Base-by-base conservation (phyloP, 2,329 filamentous ascomycete genomes). In the Colletotrichum magnum region DNA sequence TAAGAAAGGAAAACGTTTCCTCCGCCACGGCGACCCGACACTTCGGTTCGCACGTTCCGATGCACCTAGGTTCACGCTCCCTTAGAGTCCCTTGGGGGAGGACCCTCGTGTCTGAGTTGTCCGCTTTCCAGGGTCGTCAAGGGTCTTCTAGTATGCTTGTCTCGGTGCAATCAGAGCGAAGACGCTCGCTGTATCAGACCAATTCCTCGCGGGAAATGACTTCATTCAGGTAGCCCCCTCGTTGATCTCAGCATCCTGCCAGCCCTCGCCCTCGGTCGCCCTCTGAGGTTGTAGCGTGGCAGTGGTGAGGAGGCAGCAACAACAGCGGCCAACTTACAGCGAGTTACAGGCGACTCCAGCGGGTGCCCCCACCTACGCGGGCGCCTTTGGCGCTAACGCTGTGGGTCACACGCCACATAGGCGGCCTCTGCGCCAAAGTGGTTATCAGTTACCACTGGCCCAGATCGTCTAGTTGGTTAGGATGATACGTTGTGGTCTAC, bases 391-490 rank as follows among this genome's bases (percentile, higher is more conserved):
- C 7, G 10, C 18, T 50, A 24, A n/a, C 6, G 47, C 47, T 10
- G 47, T 24, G 21, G 21, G 21, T 43, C 15, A 1, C 41, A 5
- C n/a, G 45, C 45, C 10, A 10, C 7, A 48, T 48, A 48, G 2
- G 6, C 15, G 2, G 9, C 18, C 21, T 48, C 10, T n/a, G 41
- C 50, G 10, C 24, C 26, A 1, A 0, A 2, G 2, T 1, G 2
- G 2, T 4, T 4, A 61, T 6, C 41, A 61, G 43, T 0, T 2
- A 56, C 1, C 26, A 26, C 47, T 60, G 39, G 68, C 68, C 64
- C 64, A 61, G 68, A 70, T 70, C 68, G 68, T 70, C 68, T 70
- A 70, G 68, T 70, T 70, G 68, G 68, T 70, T 70, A 70, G 68
- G 68, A 70, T 70, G 68, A 70, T 70, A 67, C 68, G 64, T 70